phyloP scores from a whole-genome alignment of 129 eudicot species.

The Mikania micrantha region DNA sequence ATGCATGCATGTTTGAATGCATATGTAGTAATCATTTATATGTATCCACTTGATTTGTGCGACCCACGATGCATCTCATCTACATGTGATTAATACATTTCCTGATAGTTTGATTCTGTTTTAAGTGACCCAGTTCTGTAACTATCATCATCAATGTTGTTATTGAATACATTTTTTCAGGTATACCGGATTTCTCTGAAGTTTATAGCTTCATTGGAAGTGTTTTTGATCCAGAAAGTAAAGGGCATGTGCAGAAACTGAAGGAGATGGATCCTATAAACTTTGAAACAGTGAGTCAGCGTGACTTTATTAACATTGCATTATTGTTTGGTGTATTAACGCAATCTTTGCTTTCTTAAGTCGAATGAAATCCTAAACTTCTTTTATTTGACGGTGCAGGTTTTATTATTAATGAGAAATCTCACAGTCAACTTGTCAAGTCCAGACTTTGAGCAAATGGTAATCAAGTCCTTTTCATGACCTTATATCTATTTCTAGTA shows the following conservation, averaged over 20 bases:
- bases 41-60: neutral
- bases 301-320: neutral
- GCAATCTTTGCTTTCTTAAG: neutral
- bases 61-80: neutral
- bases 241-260: constrained; percentile 81
- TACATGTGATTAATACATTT: neutral
- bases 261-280: constrained; percentile 99
- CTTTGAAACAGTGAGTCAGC: constrained; percentile 86
- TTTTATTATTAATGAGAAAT: constrained; percentile 77
- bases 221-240: constrained; percentile 84
- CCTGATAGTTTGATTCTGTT: neutral
- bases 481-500: constrained; percentile 5
- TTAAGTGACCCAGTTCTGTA: neutral
- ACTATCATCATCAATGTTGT: neutral
- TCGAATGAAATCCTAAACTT: neutral
- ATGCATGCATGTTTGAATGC: neutral
- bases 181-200: constrained; percentile 90
- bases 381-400: constrained; percentile 46
- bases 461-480: constrained; percentile 27
- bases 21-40: neutral
- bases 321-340: neutral
- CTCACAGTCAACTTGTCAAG: constrained; percentile 86
- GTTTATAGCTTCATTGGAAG: constrained; percentile 97
- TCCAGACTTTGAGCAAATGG: constrained; percentile 92
- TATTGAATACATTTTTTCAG: constrained; percentile 28